Conservation (phyloP, 768 basidiomycete genomes). For the Gymnopilus junonius region DNA sequence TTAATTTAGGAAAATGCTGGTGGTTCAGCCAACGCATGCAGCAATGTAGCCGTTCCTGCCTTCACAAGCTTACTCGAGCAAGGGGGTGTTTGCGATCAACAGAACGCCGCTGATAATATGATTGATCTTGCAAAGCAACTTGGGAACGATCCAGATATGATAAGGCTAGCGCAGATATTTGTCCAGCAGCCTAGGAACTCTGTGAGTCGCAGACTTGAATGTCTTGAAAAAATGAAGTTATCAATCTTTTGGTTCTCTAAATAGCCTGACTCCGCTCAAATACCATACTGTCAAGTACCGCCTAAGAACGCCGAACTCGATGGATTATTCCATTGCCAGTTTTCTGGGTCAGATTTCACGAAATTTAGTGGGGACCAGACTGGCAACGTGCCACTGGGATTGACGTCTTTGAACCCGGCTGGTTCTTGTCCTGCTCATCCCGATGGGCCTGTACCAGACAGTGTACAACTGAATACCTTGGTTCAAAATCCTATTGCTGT, state of each 20-base stretch:
- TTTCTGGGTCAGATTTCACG: slow-evolving; percentile 40
- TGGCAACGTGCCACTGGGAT: slow-evolving; percentile 48
- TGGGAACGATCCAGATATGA: slow-evolving; percentile 46
- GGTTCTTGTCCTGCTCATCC: slow-evolving; percentile 48
- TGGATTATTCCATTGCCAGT: slow-evolving; percentile 54
- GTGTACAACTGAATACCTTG: slow-evolving; percentile 41
- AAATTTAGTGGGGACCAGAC: slow-evolving; percentile 45
- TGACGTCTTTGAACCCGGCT: slow-evolving; percentile 39
- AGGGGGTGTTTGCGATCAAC: slow-evolving; percentile 46
- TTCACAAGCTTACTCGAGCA: slow-evolving; percentile 53
- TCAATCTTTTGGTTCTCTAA: neutral
- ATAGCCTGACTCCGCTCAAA: slow-evolving; percentile 43
- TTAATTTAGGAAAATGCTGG: slow-evolving; percentile 42
- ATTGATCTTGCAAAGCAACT: slow-evolving; percentile 45
- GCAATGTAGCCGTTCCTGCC: slow-evolving; percentile 46
- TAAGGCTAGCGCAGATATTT: slow-evolving; percentile 46
- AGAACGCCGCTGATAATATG: slow-evolving; percentile 53
- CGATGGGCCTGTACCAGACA: slow-evolving; percentile 45
- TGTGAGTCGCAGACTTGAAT: slow-evolving; percentile 24
- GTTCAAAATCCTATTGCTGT: slow-evolving; percentile 33
- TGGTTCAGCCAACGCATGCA: slow-evolving; percentile 47
- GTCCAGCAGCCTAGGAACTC: slow-evolving; percentile 52
- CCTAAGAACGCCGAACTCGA: slow-evolving; percentile 49
- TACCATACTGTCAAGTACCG: slow-evolving; percentile 49
- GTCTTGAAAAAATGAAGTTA: neutral